phyloP scores from a whole-genome alignment of 2,329 filamentous ascomycete species.

The Pochonia chlamydosporia region DNA sequence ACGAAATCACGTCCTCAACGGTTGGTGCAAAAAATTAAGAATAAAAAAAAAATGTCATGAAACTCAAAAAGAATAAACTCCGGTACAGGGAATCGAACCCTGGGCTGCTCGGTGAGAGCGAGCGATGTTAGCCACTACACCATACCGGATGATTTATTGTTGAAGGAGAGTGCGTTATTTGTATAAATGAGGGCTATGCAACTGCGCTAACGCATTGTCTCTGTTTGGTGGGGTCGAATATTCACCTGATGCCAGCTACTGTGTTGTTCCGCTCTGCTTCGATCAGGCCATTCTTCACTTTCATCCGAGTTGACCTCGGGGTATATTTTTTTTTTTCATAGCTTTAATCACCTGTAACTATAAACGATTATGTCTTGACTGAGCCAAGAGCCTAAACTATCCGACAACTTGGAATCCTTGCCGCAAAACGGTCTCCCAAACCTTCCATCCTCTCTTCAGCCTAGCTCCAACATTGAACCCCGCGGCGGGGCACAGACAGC shows the following conservation, averaged over 20 bases:
- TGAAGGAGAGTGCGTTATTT: neutral
- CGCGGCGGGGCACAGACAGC: conserved; percentile 21
- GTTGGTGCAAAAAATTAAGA: neutral
- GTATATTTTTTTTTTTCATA: too few species aligned
- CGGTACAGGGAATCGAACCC: conserved; percentile 31
- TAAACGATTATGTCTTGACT: too few species aligned
- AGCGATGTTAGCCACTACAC: conserved; percentile 32
- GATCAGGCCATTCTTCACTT: too few species aligned
- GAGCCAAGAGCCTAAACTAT: too few species aligned
- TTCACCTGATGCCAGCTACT: too few species aligned
- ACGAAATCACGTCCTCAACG: neutral
- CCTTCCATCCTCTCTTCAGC: neutral
- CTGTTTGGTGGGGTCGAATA: neutral
- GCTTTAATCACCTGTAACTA: too few species aligned
- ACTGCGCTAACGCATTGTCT: neutral
- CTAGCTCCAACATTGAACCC: conserved; percentile 11
- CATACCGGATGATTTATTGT: conserved; percentile 21
- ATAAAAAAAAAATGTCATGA: neutral
- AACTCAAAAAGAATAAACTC: conserved; percentile 12
- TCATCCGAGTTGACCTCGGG: too few species aligned
- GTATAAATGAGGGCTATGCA: neutral
- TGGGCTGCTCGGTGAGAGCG: conserved; percentile 30
- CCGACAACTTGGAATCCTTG: too few species aligned
- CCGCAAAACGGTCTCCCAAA: neutral
- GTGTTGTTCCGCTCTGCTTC: too few species aligned